Base-by-base conservation (phyloP, 1,284 basidiomycete species). In the Marasmius tenuissimus region DNA sequence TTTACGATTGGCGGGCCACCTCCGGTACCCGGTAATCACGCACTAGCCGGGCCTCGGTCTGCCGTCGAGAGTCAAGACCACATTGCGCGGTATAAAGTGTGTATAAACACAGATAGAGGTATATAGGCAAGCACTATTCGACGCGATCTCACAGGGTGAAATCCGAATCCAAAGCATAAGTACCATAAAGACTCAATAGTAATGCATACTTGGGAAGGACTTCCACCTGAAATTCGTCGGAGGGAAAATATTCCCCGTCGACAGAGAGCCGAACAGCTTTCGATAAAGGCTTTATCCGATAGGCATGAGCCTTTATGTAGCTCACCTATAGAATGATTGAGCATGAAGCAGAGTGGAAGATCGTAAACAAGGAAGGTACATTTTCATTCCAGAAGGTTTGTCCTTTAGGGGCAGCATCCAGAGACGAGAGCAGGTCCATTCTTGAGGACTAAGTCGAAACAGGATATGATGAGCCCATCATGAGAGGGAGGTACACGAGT, bases 171-270 rank as follows among this genome's bases (percentile, higher is more conserved):
- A 79, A 78, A 14, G 82, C 83, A 68, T 88, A 93, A 63, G 81
- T 78, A 1, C 92, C 92, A 62, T 86, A 78, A 48, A 88, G 84
- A 69, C 89, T 92, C 18, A 95, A 74, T 14, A 94, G 73, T 0
- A 85, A 89, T 16, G 85, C 93, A 16, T 93, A 74, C 5, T 86
- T 83, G 27, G 82, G 81, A 67, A 93, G 86, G 5, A 93, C 87
- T 73, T 97, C 93, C 5, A 97, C 90, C 68, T 94, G 87, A 73
- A 91, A 96, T 60, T 89, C 84, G 67, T 89, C 83, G 68, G 93
- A 93, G 1, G 91, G 89, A 69, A 88, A 91, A 14, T 78, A 74
- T 76, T 98, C 96, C 16, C 96, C 96, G 70, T 98, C 96, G 61
- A 94, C 80, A 8, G 86, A 79, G 58, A 93, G 73, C 65, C 78